Conservation (phyloP, 495 filamentous ascomycete genomes). For the Hypoxylon lenormandii region DNA sequence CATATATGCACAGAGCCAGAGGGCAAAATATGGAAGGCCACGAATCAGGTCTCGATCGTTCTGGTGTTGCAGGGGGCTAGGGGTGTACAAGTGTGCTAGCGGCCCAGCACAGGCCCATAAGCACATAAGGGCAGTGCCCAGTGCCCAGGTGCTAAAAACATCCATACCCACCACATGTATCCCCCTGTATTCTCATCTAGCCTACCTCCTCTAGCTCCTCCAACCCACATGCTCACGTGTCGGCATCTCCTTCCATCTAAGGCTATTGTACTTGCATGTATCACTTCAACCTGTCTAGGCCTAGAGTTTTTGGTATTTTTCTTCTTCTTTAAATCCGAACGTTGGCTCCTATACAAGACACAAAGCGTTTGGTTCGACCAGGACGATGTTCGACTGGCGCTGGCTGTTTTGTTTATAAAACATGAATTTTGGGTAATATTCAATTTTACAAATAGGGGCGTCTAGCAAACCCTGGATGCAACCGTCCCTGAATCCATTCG, state of each 20-base stretch:
- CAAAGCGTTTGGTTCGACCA: no score
- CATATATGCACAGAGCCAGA: no score
- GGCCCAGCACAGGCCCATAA: background rate
- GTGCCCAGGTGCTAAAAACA: background rate
- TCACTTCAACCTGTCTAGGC: background rate
- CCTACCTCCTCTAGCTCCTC: background rate
- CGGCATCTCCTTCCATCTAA: conserved; percentile 31
- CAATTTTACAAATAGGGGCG: no score
- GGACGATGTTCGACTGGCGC: no score
- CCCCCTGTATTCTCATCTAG: background rate
- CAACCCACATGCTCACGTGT: conserved; percentile 5
- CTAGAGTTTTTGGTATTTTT: no score
- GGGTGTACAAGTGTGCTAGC: no score
- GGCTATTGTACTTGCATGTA: conserved; percentile 14
- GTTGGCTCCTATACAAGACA: background rate
- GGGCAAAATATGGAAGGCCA: conserved; percentile 17
- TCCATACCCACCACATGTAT: background rate
- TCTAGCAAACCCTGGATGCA: no score
- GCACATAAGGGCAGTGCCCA: conserved; percentile 26
- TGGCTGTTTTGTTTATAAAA: no score
- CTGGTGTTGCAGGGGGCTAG: conserved; percentile 15
- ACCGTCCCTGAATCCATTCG: no score
- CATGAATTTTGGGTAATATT: no score
- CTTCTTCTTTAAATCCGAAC: no score
- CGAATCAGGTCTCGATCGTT: conserved; percentile 32